Percentiles rank a stretch among this genome's conserved stretches.
Evolutionary conservation across 176 grass and related monocot genomes (phyloP).

Genomic region (Hsuehochloa calcarea): DNA sequence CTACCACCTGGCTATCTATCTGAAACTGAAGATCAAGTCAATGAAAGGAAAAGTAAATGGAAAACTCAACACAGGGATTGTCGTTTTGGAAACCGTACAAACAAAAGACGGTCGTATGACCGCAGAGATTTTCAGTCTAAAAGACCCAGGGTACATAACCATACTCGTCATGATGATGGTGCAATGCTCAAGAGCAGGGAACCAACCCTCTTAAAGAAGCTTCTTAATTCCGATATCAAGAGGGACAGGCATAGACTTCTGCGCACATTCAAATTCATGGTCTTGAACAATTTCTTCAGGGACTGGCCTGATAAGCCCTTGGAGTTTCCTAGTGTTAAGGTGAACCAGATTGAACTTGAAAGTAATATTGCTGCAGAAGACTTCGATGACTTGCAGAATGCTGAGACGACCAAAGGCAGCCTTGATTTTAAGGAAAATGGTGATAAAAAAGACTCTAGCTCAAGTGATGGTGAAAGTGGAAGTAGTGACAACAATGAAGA

Average conservation of each 20-base stretch:
- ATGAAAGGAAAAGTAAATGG: slow-evolving; percentile 33
- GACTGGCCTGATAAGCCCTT: slow-evolving; percentile 51
- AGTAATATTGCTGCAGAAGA: slow-evolving; percentile 28
- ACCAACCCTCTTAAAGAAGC: slow-evolving; percentile 81
- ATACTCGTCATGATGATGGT: not conserved
- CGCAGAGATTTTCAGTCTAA: slow-evolving; percentile 33
- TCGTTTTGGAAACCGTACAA: slow-evolving; percentile 46
- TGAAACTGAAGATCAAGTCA: slow-evolving; percentile 40
- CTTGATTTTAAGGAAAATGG: slow-evolving; percentile 30
- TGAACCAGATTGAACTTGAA: slow-evolving; percentile 50
- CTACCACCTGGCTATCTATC: slow-evolving; percentile 73
- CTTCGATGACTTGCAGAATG: slow-evolving; percentile 25
- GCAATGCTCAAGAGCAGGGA: slow-evolving; percentile 43
- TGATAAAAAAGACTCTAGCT: not conserved
- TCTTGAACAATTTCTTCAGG: slow-evolving; percentile 81
- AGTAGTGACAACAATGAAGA: not conserved
- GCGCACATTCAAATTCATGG: slow-evolving; percentile 73
- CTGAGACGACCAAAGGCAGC: slow-evolving; percentile 9
- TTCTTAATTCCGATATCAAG: slow-evolving; percentile 71
- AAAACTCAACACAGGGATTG: slow-evolving; percentile 19
- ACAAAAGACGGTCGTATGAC: slow-evolving; percentile 57
- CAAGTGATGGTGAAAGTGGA: slow-evolving; percentile 29
- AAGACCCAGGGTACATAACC: slow-evolving; percentile 40
- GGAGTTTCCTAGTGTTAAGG: slow-evolving; percentile 58
- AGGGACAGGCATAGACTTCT: slow-evolving; percentile 73